Evolutionary conservation across 352 stramenopile genomes (phyloP), one percentile per base, ranked within the genome.

Genomic region (Pythium pyrilobum): DNA sequence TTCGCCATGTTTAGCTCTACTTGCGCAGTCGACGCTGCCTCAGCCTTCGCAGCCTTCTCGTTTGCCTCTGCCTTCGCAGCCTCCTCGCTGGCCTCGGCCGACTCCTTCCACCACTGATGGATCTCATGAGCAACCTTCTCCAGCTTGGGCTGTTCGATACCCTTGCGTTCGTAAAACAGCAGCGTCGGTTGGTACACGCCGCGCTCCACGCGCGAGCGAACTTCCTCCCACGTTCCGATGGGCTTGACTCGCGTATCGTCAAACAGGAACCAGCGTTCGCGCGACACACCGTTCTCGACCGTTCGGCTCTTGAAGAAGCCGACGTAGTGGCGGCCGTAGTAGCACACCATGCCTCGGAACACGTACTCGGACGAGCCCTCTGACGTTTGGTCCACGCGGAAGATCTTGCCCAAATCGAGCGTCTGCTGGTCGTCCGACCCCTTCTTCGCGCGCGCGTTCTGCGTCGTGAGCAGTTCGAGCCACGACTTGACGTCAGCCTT

Each of bases 321-420:
- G 7, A 93, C 83, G 55, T 93, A 93, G 56, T 93, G 83, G 5
- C 76, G 68, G 28, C 83, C 83, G 41, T 93, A 93, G 66, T 93
- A 93, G 41, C 82, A 93, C 42, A 93, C 82, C 51, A 93, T 81
- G 48, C 82, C 82, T 18, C 82, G 67, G 59, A 93, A 93, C 32
- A 65, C 52, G 52, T 90, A 93, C 40, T 77, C 52, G 3, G 71
- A 77, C 28, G 60, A 65, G 18, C 38, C 50, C 5, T 56, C 25
- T 2, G 39, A 42, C 15, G 38, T 54, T 20, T 63, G 44, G 34
- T 66, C 79, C 27, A 92, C 61, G 20, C 71, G 71, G 37, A 93
- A 93, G 46, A 93, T 75, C 2, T 73, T 71, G 25, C 75, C 67
- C 11, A 93, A 48, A 57, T 92, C 74, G 21, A 92, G 55, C 16